Base-by-base conservation (phyloP, 2,329 filamentous ascomycete species). In the Dothiorella sarmentorum region DNA sequence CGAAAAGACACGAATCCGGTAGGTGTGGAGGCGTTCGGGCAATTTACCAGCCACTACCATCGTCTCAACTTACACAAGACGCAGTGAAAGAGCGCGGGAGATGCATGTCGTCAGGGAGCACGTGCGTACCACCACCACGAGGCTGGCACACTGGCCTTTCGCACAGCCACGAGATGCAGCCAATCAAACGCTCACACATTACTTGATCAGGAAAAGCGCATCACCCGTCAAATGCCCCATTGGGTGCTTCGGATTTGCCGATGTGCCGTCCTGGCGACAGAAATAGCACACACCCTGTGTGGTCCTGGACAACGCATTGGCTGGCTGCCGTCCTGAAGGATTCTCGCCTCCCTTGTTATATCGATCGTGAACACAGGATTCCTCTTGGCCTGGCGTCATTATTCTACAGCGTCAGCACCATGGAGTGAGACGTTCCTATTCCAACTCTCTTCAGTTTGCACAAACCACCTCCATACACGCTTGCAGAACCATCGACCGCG, bases 91-190 rank as follows among this genome's bases (percentile, higher is more conserved):
- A 11, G 18, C 7, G 33, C 20, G 20, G 22, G 31, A 37, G 47
- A 20, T 40, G 35, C 31, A 53, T 53, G 35, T 40, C 49, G 49
- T 53, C 49, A 53, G 35, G 35, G n/a, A 53, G 35, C 49, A 53
- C 35, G 49, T 40, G 35, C 35, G 24, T 24, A 11, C 26, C 11
- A 27, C 22, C n/a, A n/a, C 22, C 35, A 17, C 33, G 37, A 37
- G 47, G 22, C 47, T n/a, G 17, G 17, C 31, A 37, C 33, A 15
- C 47, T n/a, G 17, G 17, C 31, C 15, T 18, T 40, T 13, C 35
- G 18, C 49, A 29, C 49, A 53, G 49, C 49, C 49, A 40, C 49
- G 33, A 35, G 9, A n/a, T n/a, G 11, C n/a, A 7, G 35, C 49
- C 49, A 53, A 53, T 38, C 35, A 38, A 4, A 20, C 22, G 4